These are phyloP conservation scores for Penicillium steckii DNA, from an alignment of 495 filamentous ascomycete species.

Conservation along the genomic window DNA sequence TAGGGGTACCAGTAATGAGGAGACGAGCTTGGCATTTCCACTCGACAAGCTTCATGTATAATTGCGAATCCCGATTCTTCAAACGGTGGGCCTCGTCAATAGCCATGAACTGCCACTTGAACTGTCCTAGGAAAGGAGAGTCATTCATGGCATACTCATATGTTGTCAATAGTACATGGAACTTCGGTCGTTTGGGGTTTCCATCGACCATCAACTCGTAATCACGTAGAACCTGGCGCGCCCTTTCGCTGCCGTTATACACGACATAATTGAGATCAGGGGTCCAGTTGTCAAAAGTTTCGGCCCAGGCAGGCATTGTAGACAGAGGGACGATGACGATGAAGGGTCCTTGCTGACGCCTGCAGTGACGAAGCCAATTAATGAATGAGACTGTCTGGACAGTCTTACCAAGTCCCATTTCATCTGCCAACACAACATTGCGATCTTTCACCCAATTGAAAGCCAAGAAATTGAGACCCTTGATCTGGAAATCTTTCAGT, in stretches of 20 bases:
- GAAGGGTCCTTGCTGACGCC: slow-evolving; percentile 89
- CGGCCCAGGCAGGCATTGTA: slow-evolving; percentile 95
- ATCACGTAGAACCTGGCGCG: slow-evolving; percentile 79
- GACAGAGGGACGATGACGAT: slow-evolving; percentile 93
- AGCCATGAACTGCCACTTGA: slow-evolving; percentile 98
- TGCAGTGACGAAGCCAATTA: slow-evolving; percentile 94
- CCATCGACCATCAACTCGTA: slow-evolving; percentile 84
- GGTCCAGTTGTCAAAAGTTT: slow-evolving; percentile 95
- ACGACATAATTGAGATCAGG: slow-evolving; percentile 97
- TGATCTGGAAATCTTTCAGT: slow-evolving; percentile 91
- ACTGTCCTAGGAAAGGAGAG: slow-evolving; percentile 69
- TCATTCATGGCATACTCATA: slow-evolving; percentile 92
- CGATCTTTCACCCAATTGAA: slow-evolving; percentile 90
- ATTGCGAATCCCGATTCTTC: slow-evolving; percentile 92
- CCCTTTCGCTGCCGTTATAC: slow-evolving; percentile 82
- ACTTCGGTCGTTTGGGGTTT: slow-evolving; percentile 81
- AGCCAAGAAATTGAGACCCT: slow-evolving; percentile 89
- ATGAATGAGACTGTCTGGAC: slow-evolving; percentile 97
- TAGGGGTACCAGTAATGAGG: slow-evolving; percentile 94
- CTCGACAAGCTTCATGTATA: slow-evolving; percentile 80
- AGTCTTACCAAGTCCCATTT: slow-evolving; percentile 98
- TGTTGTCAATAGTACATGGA: slow-evolving; percentile 92
- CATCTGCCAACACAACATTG: slow-evolving; percentile 95
- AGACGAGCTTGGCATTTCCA: slow-evolving; percentile 83
- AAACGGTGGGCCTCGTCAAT: slow-evolving; percentile 96